These are phyloP conservation scores for Sophora flavescens DNA, from an alignment of 306 rosid genomes.

Conservation along the genomic window DNA sequence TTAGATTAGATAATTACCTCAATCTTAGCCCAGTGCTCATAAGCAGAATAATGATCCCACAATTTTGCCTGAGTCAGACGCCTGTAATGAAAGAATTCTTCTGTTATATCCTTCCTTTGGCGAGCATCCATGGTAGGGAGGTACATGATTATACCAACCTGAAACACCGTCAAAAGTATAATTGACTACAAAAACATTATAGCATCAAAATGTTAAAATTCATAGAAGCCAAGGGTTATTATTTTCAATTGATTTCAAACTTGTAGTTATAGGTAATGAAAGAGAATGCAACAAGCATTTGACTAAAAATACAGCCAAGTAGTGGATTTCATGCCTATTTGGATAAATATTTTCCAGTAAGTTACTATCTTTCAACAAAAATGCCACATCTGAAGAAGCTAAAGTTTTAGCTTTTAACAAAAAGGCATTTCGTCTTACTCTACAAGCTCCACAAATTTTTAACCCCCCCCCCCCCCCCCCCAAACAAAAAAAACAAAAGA, in stretches of 20 bases:
- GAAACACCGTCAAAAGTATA: constrained; percentile 49
- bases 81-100: constrained; percentile 92
- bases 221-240: constrained; percentile 12
- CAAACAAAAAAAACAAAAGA: too few species aligned
- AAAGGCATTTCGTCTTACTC: not conserved
- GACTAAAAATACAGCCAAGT: constrained; percentile 28
- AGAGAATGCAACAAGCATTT: constrained; percentile 7
- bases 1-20: constrained; percentile 66
- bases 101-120: constrained; percentile 91
- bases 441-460: not conserved
- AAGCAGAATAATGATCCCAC: constrained; percentile 86
- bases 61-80: constrained; percentile 64
- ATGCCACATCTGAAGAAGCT: constrained; percentile 18
- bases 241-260: constrained; percentile 14
- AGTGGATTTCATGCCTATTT: not conserved
- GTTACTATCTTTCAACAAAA: not conserved
- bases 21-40: constrained; percentile 98
- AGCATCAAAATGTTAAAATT: constrained; percentile 5
- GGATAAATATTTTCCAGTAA: not conserved
- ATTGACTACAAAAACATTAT: constrained; percentile 17
- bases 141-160: constrained; percentile 99
- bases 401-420: constrained; percentile 22
- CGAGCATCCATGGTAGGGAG: constrained; percentile 90
- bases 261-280: constrained; percentile 8
- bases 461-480: not conserved